Evolutionary conservation across 208 protist genomes (phyloP).

Genomic region (Trypanosoma caninum): DNA sequence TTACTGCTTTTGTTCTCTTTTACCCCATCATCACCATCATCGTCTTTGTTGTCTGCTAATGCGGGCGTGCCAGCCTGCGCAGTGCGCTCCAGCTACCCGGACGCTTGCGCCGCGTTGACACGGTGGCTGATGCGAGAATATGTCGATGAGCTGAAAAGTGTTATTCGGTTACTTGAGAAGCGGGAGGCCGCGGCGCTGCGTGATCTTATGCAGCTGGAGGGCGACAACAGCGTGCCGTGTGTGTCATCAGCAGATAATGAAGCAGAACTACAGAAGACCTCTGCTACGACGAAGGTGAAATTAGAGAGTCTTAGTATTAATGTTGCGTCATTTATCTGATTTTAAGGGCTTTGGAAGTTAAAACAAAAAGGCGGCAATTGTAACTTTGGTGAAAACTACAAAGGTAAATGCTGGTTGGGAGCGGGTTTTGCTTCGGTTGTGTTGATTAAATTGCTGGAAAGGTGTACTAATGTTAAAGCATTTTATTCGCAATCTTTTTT

Average conservation of each 20-base stretch:
- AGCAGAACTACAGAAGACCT: background rate
- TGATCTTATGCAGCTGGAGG: slow-evolving; percentile 52
- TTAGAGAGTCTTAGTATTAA: slow-evolving; percentile 17
- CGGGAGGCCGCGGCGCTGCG: slow-evolving; percentile 43
- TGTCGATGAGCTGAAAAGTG: slow-evolving; percentile 31
- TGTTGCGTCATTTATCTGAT: slow-evolving; percentile 7
- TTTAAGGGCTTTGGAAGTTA: background rate
- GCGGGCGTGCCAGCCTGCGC: background rate
- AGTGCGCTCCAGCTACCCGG: slow-evolving; percentile 4
- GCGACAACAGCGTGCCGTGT: background rate
- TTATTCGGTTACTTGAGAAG: slow-evolving; percentile 42
- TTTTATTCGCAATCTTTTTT: background rate
- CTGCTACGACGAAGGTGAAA: background rate
- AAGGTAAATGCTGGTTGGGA: background rate
- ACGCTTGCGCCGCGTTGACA: slow-evolving; percentile 26
- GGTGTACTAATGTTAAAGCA: background rate
- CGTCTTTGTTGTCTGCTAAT: background rate
- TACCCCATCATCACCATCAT: background rate
- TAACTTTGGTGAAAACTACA: background rate
- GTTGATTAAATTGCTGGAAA: background rate
- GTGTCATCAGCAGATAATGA: background rate
- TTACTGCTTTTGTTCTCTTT: slow-evolving; percentile 4
- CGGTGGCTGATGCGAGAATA: slow-evolving; percentile 30
- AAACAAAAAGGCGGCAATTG: background rate
- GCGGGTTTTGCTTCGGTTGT: too few relatives aligned